Evolutionary conservation across 371 early-diverging fungal genomes (phyloP).

Genomic region (Choanephora cucurbitarum): DNA sequence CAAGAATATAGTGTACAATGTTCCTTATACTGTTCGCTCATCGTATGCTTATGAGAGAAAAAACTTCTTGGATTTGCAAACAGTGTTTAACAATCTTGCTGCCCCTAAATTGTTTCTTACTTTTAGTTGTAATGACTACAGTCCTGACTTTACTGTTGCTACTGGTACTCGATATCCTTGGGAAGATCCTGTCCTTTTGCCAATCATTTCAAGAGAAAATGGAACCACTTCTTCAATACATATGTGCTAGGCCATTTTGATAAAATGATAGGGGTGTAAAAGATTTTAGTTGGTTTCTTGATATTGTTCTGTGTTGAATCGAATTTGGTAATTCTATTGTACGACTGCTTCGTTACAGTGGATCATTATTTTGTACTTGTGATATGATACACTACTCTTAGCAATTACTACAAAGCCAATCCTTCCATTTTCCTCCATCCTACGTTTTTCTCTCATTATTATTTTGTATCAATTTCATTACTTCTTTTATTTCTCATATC

Average conservation of each 20-base stretch:
- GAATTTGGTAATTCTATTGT: no score
- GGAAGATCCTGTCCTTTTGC: conserved; percentile 7
- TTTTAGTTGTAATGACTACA: conserved; percentile 3
- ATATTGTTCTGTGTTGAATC: neutral
- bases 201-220: conserved; percentile 5
- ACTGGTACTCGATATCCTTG: conserved; percentile 1
- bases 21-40: neutral
- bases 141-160: neutral
- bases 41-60: conserved; percentile 8
- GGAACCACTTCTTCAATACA: conserved; percentile 2
- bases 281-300: conserved; percentile 2
- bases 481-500: no score
- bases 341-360: no score
- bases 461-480: no score
- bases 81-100: no score
- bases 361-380: no score
- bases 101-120: no score
- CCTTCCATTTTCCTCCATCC: no score
- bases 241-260: neutral
- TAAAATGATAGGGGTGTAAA: conserved; percentile 7
- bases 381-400: no score
- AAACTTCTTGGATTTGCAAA: no score
- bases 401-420: no score
- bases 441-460: no score
- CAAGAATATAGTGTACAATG: neutral